Evolutionary conservation across 176 grass and related monocot species (phyloP).

Genomic region (Coix lacrymajobi): DNA sequence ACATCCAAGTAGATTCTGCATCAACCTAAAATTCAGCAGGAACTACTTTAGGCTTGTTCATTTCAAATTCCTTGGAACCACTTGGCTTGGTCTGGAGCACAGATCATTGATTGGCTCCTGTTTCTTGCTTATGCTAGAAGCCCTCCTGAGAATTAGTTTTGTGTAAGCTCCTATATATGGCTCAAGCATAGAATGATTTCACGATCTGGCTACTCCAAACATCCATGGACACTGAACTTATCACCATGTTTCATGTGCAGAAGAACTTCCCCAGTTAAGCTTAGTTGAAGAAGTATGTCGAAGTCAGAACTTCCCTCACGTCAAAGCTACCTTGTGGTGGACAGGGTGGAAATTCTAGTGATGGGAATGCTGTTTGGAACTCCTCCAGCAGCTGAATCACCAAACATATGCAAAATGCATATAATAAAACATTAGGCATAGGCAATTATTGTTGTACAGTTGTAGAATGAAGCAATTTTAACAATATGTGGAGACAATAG

Average conservation of each 20-base stretch:
- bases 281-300: constrained; percentile 96
- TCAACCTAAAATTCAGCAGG: constrained; percentile 42
- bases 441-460: neutral
- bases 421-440: constrained; percentile 7
- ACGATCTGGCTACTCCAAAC: neutral
- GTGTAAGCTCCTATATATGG: neutral
- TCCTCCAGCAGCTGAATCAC: constrained; percentile 62
- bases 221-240: neutral
- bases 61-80: constrained; percentile 4
- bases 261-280: neutral
- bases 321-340: constrained; percentile 75
- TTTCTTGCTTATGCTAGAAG: constrained; percentile 13
- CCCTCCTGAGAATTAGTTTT: neutral
- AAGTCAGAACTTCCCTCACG: constrained; percentile 63
- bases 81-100: neutral
- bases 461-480: neutral
- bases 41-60: neutral
- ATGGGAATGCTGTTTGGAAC: constrained; percentile 64
- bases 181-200: neutral
- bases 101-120: neutral
- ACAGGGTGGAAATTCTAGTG: constrained; percentile 68
- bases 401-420: constrained; percentile 18
- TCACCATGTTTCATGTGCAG: neutral
- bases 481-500: neutral
- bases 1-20: constrained; percentile 27